These are phyloP conservation scores for Tanacetum coccineum DNA, from an alignment of 129 eudicot genomes.

Conservation along the genomic window DNA sequence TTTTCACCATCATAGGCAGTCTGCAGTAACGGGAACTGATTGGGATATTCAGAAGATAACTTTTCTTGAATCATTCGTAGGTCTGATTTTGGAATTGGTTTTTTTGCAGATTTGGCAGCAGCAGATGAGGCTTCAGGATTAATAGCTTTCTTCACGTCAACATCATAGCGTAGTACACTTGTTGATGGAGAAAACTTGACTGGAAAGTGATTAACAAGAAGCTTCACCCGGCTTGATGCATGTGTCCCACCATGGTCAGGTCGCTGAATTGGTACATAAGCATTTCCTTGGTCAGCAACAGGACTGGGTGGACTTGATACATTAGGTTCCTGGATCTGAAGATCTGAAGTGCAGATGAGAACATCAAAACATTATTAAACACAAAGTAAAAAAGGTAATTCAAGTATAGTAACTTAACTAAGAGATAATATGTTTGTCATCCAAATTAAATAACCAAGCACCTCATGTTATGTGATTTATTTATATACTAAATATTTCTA, in stretches of 20 bases:
- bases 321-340: slow-evolving; percentile 14
- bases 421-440: no score
- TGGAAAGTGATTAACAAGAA: slow-evolving; percentile 62
- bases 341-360: slow-evolving; percentile 10
- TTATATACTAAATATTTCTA: no score
- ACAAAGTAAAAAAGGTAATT: no score
- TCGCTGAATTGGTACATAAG: slow-evolving; percentile 41
- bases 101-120: slow-evolving; percentile 26
- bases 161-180: slow-evolving; percentile 45
- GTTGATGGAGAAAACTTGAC: slow-evolving; percentile 38
- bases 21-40: slow-evolving; percentile 33
- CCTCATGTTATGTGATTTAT: no score
- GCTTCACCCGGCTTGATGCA: slow-evolving; percentile 22
- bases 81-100: slow-evolving; percentile 29
- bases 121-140: slow-evolving; percentile 32
- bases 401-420: no score
- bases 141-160: slow-evolving; percentile 37
- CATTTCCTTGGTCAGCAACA: neutral
- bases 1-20: slow-evolving; percentile 77
- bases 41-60: slow-evolving; percentile 32
- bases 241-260: slow-evolving; percentile 51
- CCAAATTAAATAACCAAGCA: no score
- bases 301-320: no score
- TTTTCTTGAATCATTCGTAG: slow-evolving; percentile 36
- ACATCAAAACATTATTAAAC: no score